Conservation (phyloP, 2,329 filamentous ascomycete species). For the Plectosphaerella sp. region DNA sequence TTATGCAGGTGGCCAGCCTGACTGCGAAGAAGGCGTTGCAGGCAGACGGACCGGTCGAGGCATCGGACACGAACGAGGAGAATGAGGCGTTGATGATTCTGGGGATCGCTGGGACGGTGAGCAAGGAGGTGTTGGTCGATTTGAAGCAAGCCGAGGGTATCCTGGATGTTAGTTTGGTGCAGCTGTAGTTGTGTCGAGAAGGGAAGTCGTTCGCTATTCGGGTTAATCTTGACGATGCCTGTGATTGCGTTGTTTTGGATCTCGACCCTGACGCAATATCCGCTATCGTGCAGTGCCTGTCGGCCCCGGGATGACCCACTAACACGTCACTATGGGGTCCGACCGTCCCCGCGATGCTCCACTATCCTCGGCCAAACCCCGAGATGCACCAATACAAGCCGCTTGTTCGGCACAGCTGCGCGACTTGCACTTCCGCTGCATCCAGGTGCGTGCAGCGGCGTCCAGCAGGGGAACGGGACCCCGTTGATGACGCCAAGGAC, state of each 20-base stretch:
- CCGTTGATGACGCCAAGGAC: neutral
- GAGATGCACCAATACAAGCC: too few relatives aligned
- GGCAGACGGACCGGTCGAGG: neutral
- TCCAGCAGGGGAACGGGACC: neutral
- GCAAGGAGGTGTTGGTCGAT: constrained; percentile 47
- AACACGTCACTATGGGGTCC: too few relatives aligned
- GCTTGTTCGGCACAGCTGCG: too few relatives aligned
- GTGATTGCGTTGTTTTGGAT: neutral
- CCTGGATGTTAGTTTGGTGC: constrained; percentile 49
- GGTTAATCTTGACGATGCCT: too few relatives aligned
- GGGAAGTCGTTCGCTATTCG: too few relatives aligned
- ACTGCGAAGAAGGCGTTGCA: constrained; percentile 21
- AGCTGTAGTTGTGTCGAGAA: constrained; percentile 25
- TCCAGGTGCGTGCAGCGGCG: neutral
- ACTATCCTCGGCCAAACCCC: too few relatives aligned
- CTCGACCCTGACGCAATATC: too few relatives aligned
- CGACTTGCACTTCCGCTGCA: neutral
- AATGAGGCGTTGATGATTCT: constrained; percentile 81
- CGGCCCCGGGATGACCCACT: too few relatives aligned
- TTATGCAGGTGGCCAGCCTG: constrained; percentile 68
- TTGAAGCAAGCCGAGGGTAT: constrained; percentile 48
- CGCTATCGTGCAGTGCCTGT: too few relatives aligned
- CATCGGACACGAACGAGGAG: constrained; percentile 22
- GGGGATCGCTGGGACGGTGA: constrained; percentile 64
- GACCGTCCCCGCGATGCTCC: too few relatives aligned